These are phyloP conservation scores for Puccinia novopanici DNA, from an alignment of 1,284 basidiomycete species.

Conservation along the genomic window DNA sequence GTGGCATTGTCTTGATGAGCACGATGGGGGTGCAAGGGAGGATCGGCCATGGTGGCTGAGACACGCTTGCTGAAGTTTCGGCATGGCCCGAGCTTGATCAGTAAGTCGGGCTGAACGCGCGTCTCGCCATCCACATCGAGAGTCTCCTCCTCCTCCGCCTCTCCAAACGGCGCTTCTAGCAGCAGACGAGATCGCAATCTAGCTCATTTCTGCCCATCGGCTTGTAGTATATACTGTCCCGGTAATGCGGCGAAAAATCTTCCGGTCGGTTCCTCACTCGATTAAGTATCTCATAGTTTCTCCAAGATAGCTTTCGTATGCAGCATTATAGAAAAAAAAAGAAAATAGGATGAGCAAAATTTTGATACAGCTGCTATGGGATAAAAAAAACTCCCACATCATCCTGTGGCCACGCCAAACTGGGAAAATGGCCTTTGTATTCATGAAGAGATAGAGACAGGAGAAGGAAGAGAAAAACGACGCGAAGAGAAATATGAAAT, in stretches of 20 bases:
- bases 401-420: too few species aligned
- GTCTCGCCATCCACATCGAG: not conserved
- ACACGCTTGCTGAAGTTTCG: not conserved
- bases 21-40: not conserved
- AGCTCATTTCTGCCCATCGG: slow-evolving; percentile 70
- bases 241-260: slow-evolving; percentile 74
- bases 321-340: not conserved
- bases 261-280: slow-evolving; percentile 63
- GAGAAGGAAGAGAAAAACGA: too few species aligned
- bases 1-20: not conserved
- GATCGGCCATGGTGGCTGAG: not conserved
- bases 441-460: too few species aligned
- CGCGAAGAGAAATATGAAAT: too few species aligned
- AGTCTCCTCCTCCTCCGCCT: not conserved
- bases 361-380: too few species aligned
- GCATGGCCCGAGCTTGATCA: slow-evolving; percentile 12
- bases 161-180: not conserved
- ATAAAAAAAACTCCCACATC: slow-evolving; percentile 55
- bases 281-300: slow-evolving; percentile 67
- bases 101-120: not conserved
- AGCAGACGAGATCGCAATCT: slow-evolving; percentile 59
- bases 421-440: too few species aligned
- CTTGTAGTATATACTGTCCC: slow-evolving; percentile 72
- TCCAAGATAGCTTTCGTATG: slow-evolving; percentile 64
- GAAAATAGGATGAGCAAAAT: slow-evolving; percentile 38